A percentile compares a stretch with the other conserved stretches of the same genome.
Conservation (phyloP, 1,284 basidiomycete genomes). For the Cutaneotrichosporon cutaneum region DNA sequence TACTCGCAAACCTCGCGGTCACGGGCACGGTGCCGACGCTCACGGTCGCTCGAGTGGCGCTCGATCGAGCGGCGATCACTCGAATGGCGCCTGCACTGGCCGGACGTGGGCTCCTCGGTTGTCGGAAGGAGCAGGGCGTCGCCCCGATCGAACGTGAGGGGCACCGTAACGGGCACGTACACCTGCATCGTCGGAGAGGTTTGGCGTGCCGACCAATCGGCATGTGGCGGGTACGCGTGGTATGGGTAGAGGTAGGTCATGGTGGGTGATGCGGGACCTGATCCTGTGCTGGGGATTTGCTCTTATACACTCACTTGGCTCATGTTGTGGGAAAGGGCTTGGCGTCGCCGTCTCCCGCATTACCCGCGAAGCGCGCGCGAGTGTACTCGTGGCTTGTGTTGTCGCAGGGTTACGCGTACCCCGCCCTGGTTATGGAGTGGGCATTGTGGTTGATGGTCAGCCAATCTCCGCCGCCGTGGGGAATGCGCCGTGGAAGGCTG, state of each 20-base stretch:
- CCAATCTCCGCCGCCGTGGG: neutral
- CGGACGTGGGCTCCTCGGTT: neutral
- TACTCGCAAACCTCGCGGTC: too few relatives aligned
- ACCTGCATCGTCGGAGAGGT: neutral
- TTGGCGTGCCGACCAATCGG: neutral
- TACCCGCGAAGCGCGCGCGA: too few relatives aligned
- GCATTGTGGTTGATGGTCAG: neutral
- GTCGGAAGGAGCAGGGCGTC: neutral
- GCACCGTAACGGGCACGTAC: neutral
- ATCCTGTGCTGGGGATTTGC: neutral
- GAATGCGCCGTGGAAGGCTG: neutral
- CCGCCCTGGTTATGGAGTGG: neutral
- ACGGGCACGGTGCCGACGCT: neutral
- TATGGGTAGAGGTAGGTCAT: neutral
- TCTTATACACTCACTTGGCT: neutral
- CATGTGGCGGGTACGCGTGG: neutral
- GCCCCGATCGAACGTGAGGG: neutral
- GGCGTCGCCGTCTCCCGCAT: too few relatives aligned
- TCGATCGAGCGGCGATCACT: neutral
- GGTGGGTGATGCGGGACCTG: neutral
- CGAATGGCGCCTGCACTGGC: neutral
- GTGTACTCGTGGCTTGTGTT: too few relatives aligned
- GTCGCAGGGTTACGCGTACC: too few relatives aligned
- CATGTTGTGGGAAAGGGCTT: too few relatives aligned
- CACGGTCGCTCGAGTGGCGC: neutral